These are phyloP conservation scores for Boehmeria nivea DNA, from an alignment of 306 rosid species.

Conservation along the genomic window DNA sequence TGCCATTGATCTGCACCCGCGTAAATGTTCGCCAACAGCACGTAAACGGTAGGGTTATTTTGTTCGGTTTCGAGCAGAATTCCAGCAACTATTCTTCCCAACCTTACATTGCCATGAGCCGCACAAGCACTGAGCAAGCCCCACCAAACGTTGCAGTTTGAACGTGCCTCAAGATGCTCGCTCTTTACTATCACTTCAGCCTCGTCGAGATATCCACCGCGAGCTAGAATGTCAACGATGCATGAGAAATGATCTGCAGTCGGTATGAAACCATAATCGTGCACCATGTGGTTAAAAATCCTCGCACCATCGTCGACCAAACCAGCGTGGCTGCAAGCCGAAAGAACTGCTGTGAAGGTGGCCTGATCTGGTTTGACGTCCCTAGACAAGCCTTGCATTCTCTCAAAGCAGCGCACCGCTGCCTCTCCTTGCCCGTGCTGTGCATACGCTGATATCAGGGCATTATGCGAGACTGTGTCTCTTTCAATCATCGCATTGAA, in stretches of 20 bases:
- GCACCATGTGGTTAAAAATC: conserved; percentile 58
- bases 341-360: conserved; percentile 24
- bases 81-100: too few relatives aligned
- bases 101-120: too few relatives aligned
- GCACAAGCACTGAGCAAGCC: too few relatives aligned
- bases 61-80: too few relatives aligned
- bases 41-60: too few relatives aligned
- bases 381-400: conserved; percentile 36
- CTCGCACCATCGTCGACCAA: conserved; percentile 52
- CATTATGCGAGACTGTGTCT: conserved; percentile 69
- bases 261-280: conserved; percentile 33
- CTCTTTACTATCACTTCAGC: too few relatives aligned
- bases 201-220: too few relatives aligned
- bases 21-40: too few relatives aligned
- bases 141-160: too few relatives aligned
- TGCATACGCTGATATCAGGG: conserved; percentile 70
- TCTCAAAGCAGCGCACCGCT: conserved; percentile 54
- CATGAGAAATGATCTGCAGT: conserved; percentile 72
- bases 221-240: conserved; percentile 69
- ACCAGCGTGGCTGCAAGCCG: conserved; percentile 40
- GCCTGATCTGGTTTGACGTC: conserved; percentile 18
- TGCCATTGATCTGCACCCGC: too few relatives aligned
- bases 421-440: conserved; percentile 72
- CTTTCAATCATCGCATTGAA: conserved; percentile 54
- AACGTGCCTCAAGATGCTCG: too few relatives aligned